phyloP scores from a whole-genome alignment of 73 alveolate species.

The Tetrahymena borealis region DNA sequence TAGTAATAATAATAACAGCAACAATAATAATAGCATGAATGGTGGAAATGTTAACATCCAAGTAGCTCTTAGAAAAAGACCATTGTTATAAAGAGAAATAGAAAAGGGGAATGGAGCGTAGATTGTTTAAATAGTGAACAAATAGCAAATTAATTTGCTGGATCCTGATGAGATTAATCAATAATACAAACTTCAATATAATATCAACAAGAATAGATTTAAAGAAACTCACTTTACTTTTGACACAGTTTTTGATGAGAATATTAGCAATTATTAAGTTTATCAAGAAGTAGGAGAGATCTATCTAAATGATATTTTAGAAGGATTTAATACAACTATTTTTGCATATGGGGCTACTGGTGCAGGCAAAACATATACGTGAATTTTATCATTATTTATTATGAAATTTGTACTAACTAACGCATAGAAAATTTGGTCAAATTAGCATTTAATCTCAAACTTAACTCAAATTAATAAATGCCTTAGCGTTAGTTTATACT shows the following conservation, averaged over 20 bases:
- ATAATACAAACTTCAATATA: slow-evolving; percentile 26
- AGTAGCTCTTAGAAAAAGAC: not conserved
- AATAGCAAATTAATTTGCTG: not conserved
- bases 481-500: no score
- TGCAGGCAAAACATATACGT: slow-evolving; percentile 98
- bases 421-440: no score
- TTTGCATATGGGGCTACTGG: slow-evolving; percentile 99
- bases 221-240: slow-evolving; percentile 94
- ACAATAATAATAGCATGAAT: not conserved
- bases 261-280: slow-evolving; percentile 67
- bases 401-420: no score
- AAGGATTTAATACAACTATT: slow-evolving; percentile 96
- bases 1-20: not conserved
- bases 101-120: not conserved
- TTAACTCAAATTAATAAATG: no score
- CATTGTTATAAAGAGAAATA: not conserved
- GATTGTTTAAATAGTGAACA: not conserved
- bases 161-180: not conserved
- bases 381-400: no score
- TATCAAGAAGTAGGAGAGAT: slow-evolving; percentile 83
- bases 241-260: slow-evolving; percentile 91
- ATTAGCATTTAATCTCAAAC: no score
- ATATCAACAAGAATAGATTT: slow-evolving; percentile 77
- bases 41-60: not conserved
- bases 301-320: slow-evolving; percentile 87